A percentile compares a stretch with the other conserved stretches of the same genome.
phyloP scores from a whole-genome alignment of 2,329 filamentous ascomycete genomes.

The Fusarium chaquense region DNA sequence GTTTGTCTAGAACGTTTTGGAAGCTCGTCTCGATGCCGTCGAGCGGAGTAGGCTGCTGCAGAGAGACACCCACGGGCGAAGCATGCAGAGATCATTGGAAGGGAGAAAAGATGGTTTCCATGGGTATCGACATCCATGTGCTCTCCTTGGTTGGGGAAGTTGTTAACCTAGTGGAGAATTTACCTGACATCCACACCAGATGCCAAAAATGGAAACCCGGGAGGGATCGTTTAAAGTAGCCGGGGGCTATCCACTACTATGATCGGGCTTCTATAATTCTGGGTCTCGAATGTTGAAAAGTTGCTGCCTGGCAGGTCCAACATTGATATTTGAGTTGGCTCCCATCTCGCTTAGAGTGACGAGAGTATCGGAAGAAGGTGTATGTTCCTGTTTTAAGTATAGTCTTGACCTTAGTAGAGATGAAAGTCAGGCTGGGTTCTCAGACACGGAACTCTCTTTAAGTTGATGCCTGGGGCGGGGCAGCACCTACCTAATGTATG shows the following conservation, averaged over 20 bases:
- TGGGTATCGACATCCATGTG: slow-evolving; percentile 20
- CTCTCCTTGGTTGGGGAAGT: slow-evolving; percentile 9
- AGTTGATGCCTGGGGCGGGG: slow-evolving; percentile 38
- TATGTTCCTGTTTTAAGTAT: slow-evolving; percentile 5
- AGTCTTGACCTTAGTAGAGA: neutral
- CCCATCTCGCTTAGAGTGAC: neutral
- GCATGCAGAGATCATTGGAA: slow-evolving; percentile 27
- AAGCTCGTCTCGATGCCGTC: slow-evolving; percentile 19
- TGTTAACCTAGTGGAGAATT: slow-evolving; percentile 32
- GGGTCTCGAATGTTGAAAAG: slow-evolving; percentile 9
- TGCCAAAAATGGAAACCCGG: slow-evolving; percentile 37
- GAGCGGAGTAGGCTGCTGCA: slow-evolving; percentile 9
- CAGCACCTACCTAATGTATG: neutral
- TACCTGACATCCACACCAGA: slow-evolving; percentile 16
- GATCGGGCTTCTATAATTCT: slow-evolving; percentile 13
- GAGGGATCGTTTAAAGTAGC: slow-evolving; percentile 15
- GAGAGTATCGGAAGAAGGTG: neutral
- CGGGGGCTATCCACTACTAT: slow-evolving; percentile 16
- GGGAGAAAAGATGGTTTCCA: slow-evolving; percentile 5
- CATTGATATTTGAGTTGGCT: neutral
- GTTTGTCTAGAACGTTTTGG: slow-evolving; percentile 37
- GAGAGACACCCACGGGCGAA: slow-evolving; percentile 10
- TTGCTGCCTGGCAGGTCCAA: slow-evolving; percentile 20
- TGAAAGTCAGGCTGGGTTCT: neutral
- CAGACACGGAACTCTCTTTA: slow-evolving; percentile 10